Evolutionary conservation across 129 eudicot genomes (phyloP).

Genomic region (Silybum marianum): DNA sequence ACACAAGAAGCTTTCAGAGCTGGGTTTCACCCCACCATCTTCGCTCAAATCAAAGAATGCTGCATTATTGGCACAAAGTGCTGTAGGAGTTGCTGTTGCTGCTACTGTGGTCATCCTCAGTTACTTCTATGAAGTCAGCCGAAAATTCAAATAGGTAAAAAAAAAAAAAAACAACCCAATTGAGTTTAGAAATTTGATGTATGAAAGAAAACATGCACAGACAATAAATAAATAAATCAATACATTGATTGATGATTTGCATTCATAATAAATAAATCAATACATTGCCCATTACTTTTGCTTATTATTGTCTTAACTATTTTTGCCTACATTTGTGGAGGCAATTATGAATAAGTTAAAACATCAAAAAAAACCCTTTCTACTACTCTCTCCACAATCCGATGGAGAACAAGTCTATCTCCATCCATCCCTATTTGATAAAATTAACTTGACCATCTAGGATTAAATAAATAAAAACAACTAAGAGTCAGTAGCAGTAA

Average conservation of each 20-base stretch:
- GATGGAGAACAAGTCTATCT: constrained; percentile 97
- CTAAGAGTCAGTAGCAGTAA: constrained; percentile 25
- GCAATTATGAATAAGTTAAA: constrained; percentile 24
- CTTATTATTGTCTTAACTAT: constrained; percentile 26
- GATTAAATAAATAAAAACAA: constrained; percentile 10
- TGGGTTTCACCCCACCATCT: constrained; percentile 76
- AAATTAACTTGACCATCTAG: constrained; percentile 1
- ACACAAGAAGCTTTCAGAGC: constrained; percentile 92
- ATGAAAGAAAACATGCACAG: constrained; percentile 2
- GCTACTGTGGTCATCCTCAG: constrained; percentile 61
- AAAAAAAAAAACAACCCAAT: background rate
- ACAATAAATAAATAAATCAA: background rate
- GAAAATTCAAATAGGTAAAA: constrained; percentile 34
- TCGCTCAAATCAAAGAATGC: constrained; percentile 36
- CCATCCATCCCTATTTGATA: constrained; percentile 36
- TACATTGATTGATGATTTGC: constrained; percentile 3
- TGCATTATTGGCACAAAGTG: constrained; percentile 38
- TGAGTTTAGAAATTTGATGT: constrained; percentile 17
- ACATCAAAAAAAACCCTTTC: constrained; percentile 1
- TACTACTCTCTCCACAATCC: background rate
- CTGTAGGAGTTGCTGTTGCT: constrained; percentile 62
- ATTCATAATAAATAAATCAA: constrained; percentile 27
- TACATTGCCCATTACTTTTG: constrained; percentile 23
- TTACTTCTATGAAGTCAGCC: constrained; percentile 55
- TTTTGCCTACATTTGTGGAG: constrained; percentile 30